A percentile compares a stretch with the other conserved stretches of the same genome.
These are phyloP conservation scores for Clavulina sp. DNA, from an alignment of 768 basidiomycete genomes.

Conservation along the genomic window DNA sequence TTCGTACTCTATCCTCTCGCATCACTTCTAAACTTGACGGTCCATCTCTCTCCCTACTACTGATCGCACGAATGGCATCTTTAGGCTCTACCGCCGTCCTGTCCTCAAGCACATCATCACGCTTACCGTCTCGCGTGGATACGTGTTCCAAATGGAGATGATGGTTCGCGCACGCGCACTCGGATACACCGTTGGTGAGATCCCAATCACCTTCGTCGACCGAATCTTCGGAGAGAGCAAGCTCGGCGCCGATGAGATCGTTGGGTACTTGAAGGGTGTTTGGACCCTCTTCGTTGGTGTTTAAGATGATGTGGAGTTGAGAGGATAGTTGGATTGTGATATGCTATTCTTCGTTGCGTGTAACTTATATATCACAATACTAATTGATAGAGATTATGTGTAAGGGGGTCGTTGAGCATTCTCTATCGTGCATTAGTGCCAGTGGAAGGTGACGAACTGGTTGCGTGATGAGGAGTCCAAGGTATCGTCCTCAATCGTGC, in stretches of 20 bases:
- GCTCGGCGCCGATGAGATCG: conserved; percentile 72
- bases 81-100: conserved; percentile 55
- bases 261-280: conserved; percentile 73
- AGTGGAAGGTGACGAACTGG: too few relatives aligned
- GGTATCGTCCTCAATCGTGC: too few relatives aligned
- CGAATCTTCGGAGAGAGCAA: conserved; percentile 89
- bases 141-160: conserved; percentile 98
- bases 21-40: too few relatives aligned
- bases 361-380: too few relatives aligned
- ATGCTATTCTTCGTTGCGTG: too few relatives aligned
- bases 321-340: too few relatives aligned
- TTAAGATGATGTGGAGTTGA: too few relatives aligned
- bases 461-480: too few relatives aligned
- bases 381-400: too few relatives aligned
- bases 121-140: conserved; percentile 71
- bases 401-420: too few relatives aligned
- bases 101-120: conserved; percentile 74
- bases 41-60: not conserved
- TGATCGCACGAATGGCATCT: not conserved
- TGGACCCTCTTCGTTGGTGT: conserved; percentile 62
- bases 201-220: conserved; percentile 91
- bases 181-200: conserved; percentile 75
- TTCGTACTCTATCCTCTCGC: conserved; percentile 5
- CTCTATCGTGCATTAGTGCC: too few relatives aligned
- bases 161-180: conserved; percentile 76